A percentile compares a stretch with the other conserved stretches of the same genome.
phyloP scores from a whole-genome alignment of 495 filamentous ascomycete genomes.

The Endocarpon pusillum region DNA sequence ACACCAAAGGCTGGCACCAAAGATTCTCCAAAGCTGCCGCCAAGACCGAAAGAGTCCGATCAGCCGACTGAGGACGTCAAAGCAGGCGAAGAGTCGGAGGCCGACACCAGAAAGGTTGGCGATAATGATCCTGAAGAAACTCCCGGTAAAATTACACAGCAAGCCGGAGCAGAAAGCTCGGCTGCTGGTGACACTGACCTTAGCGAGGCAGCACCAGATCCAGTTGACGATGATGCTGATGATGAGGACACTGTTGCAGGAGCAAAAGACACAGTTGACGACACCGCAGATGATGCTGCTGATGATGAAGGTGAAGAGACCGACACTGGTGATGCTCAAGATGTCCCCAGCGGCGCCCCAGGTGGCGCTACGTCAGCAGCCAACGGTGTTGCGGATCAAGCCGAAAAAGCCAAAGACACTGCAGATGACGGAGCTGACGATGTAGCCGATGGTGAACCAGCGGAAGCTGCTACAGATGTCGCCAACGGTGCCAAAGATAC shows the following conservation, averaged over 20 bases:
- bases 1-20: too few species aligned
- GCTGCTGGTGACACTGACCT: not conserved
- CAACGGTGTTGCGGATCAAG: not conserved
- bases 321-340: not conserved
- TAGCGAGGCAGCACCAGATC: not conserved
- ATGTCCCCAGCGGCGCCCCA: not conserved
- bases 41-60: conserved; percentile 1
- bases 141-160: not conserved
- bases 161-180: not conserved
- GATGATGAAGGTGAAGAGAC: not conserved
- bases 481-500: not conserved
- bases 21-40: conserved; percentile 1
- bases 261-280: conserved; percentile 1
- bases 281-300: not conserved
- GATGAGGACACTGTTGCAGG: conserved; percentile 1
- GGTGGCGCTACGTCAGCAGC: not conserved
- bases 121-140: not conserved
- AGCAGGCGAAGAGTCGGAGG: not conserved
- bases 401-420: not conserved
- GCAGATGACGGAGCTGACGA: not conserved
- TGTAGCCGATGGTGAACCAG: not conserved
- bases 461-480: not conserved
- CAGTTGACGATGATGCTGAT: not conserved
- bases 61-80: not conserved
- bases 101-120: not conserved